These are phyloP conservation scores for Pseudogymnoascus sp. DNA, from an alignment of 2,329 filamentous ascomycete species.

Conservation along the genomic window DNA sequence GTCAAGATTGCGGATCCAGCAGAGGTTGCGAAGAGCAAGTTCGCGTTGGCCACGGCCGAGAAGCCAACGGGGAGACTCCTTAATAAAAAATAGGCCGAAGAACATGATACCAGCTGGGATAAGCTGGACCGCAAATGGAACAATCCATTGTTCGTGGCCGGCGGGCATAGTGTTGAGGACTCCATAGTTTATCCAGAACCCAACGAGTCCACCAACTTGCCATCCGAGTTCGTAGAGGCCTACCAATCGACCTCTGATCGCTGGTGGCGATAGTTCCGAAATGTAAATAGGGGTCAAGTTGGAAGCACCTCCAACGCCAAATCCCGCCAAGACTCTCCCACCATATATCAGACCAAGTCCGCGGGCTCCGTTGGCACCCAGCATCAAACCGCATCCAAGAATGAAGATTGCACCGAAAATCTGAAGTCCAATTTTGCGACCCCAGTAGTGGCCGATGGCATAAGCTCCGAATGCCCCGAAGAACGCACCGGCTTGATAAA, in stretches of 20 bases:
- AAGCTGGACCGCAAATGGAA: constrained; percentile 55
- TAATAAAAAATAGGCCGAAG: constrained; percentile 49
- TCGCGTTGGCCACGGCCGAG: constrained; percentile 53
- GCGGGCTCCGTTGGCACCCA: constrained; percentile 52
- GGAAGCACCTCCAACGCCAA: constrained; percentile 54
- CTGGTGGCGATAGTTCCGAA: constrained; percentile 51
- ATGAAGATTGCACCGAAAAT: constrained; percentile 56
- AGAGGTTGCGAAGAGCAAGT: constrained; percentile 47
- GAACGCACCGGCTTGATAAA: constrained; percentile 77
- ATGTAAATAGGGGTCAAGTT: constrained; percentile 58
- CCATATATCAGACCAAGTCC: constrained; percentile 57
- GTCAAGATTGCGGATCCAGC: constrained; percentile 55
- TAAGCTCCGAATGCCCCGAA: constrained; percentile 69
- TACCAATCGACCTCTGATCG: constrained; percentile 54
- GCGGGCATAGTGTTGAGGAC: constrained; percentile 41
- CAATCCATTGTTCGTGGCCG: constrained; percentile 49
- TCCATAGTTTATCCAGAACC: constrained; percentile 60
- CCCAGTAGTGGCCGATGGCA: constrained; percentile 55
- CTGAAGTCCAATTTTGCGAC: constrained; percentile 56
- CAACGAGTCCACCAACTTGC: constrained; percentile 54
- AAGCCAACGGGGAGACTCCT: constrained; percentile 62
- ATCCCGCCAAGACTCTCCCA: constrained; percentile 53
- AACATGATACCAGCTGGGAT: constrained; percentile 57
- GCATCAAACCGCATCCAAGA: constrained; percentile 63
- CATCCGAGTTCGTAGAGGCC: constrained; percentile 60